Evolutionary conservation across 2,329 filamentous ascomycete genomes (phyloP).

Genomic region (Gaeumannomyces sp.): DNA sequence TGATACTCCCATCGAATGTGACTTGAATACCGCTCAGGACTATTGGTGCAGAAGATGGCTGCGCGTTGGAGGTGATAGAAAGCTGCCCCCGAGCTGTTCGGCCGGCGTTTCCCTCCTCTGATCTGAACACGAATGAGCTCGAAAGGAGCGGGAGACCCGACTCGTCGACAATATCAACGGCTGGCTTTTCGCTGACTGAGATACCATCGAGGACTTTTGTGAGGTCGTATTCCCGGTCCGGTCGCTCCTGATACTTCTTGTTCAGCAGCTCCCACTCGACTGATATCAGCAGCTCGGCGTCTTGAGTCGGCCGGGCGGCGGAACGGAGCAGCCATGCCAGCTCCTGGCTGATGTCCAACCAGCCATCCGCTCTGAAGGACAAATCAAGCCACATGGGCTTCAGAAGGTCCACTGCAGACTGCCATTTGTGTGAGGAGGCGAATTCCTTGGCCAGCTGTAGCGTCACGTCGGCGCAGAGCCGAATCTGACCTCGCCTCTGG

Average conservation of each 20-base stretch:
- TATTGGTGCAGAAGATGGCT: slow-evolving; percentile 44
- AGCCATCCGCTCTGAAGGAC: slow-evolving; percentile 51
- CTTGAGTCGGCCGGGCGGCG: slow-evolving; percentile 46
- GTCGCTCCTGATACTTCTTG: slow-evolving; percentile 46
- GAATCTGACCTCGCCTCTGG: slow-evolving; percentile 44
- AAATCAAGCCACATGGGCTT: slow-evolving; percentile 51
- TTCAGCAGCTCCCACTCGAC: slow-evolving; percentile 62
- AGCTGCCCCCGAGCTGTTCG: slow-evolving; percentile 54
- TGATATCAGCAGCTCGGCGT: slow-evolving; percentile 50
- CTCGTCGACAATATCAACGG: slow-evolving; percentile 44
- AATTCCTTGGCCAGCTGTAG: slow-evolving; percentile 53
- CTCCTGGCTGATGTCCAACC: slow-evolving; percentile 54
- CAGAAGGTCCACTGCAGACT: slow-evolving; percentile 47
- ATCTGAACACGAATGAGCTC: slow-evolving; percentile 48
- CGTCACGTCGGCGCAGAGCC: slow-evolving; percentile 48
- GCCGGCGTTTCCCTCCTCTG: slow-evolving; percentile 54
- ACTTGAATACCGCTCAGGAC: slow-evolving; percentile 45
- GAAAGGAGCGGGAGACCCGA: slow-evolving; percentile 24
- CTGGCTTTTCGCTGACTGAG: slow-evolving; percentile 34
- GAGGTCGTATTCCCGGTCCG: slow-evolving; percentile 57
- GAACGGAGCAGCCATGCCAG: slow-evolving; percentile 55
- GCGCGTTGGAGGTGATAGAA: slow-evolving; percentile 49
- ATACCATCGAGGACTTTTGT: slow-evolving; percentile 48
- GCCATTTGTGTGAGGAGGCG: slow-evolving; percentile 43
- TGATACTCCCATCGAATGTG: slow-evolving; percentile 52